Percentiles rank a stretch among this genome's conserved stretches.
These are phyloP conservation scores for Immersiella caudata DNA, from an alignment of 495 filamentous ascomycete genomes.

Conservation along the genomic window DNA sequence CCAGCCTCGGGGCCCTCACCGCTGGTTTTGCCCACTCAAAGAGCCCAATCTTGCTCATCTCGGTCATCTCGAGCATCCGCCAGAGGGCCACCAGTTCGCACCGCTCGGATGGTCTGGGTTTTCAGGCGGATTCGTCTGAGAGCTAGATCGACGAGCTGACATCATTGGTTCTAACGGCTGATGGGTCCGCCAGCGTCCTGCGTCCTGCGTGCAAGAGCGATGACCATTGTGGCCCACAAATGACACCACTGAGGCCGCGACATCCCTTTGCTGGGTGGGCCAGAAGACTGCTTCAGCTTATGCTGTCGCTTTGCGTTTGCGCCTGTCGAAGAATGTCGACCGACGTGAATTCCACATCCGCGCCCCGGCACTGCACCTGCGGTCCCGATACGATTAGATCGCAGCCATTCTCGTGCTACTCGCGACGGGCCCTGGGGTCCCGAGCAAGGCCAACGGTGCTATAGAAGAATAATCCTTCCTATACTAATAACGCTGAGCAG, in stretches of 20 bases:
- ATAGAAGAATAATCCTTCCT: not conserved
- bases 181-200: not conserved
- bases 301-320: constrained; percentile 4
- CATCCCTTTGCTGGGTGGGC: constrained; percentile 6
- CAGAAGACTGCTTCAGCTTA: constrained; percentile 1
- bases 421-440: not conserved
- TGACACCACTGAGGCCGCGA: constrained; percentile 24
- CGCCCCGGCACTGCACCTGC: not conserved
- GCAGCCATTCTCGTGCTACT: not conserved
- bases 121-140: constrained; percentile 13
- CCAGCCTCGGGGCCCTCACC: constrained; percentile 6
- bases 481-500: not conserved
- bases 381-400: constrained; percentile 8
- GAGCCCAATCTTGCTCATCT: not conserved
- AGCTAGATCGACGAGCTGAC: constrained; percentile 27
- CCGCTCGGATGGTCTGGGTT: constrained; percentile 20
- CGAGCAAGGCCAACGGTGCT: not conserved
- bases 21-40: not conserved
- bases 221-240: constrained; percentile 30
- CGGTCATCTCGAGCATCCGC: constrained; percentile 7
- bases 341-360: constrained; percentile 4
- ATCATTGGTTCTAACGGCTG: constrained; percentile 31
- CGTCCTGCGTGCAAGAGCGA: constrained; percentile 7
- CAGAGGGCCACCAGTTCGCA: constrained; percentile 2
- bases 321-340: not conserved